Base-by-base conservation (phyloP, 305 asterid species). In the Rubia balearica region DNA sequence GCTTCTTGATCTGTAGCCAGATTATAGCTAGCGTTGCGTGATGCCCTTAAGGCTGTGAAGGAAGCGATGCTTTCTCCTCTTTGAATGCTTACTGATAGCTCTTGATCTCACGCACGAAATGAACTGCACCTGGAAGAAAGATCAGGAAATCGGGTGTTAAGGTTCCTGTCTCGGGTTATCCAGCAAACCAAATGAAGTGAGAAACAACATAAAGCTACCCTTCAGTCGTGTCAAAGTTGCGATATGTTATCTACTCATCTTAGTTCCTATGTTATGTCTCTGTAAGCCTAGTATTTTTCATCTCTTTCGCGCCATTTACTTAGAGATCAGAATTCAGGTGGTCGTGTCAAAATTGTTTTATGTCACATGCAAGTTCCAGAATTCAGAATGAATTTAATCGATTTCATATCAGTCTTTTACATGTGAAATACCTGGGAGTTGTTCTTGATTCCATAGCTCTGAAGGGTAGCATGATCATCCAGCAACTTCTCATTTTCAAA, bases 21-120 rank as follows among this genome's bases (percentile, higher is more conserved):
- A 33, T 4, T 33, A 33, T 33, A 33, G 38, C 38, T 33, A 4
- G 38, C 38, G 38, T 13, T 61, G 60, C 24, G 73, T 36, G 56
- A 45, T 53, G 41, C 68, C 53, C 74, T 84, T 83, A 30, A 90
- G 81, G 57, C 92, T 89, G 65, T 85, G 97, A 77, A 90, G 84
- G 84, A 92, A 86, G 9, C 96, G 80, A 71, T 87, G 93, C 60
- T 84, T 90, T 77, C 91, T 79, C 79, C 92, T 84, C 89, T 74
- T 84, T 3, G 93, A 74, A 76, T 86, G 96, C 80, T 65, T 86
- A 62, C 79, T 76, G 6, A 81, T 79, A 70, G 89, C 82, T 81
- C 86, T 88, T 19, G 97, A 77, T 72, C 74, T 83, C 61, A 87
- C 86, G 61, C 86, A 88, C 14, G 96, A 86, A 68, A 85, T 51